A percentile compares a stretch with the other conserved stretches of the same genome.
These are phyloP conservation scores for Cenchrus fungigraminus DNA, from an alignment of 176 grass and related monocot genomes.

Conservation along the genomic window DNA sequence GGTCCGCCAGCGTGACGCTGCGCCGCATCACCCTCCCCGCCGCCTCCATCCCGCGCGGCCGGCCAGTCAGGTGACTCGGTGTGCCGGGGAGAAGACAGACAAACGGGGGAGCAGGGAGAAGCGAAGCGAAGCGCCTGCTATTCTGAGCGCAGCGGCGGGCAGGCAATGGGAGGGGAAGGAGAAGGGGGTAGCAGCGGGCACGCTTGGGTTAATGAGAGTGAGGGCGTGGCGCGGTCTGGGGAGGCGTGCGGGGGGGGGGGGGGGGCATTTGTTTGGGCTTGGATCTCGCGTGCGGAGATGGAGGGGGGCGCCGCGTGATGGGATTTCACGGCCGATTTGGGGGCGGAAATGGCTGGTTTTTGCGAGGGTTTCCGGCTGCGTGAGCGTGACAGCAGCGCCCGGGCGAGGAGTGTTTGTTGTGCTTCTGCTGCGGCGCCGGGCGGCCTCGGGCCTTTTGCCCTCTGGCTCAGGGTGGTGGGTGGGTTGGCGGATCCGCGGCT, in stretches of 20 bases:
- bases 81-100: background rate
- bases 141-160: background rate
- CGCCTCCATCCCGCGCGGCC: slow-evolving; percentile 21
- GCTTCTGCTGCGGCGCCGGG: too few relatives aligned
- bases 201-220: slow-evolving; percentile 25
- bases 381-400: too few relatives aligned
- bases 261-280: background rate
- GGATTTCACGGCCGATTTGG: background rate
- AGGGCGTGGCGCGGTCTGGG: background rate
- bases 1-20: slow-evolving; percentile 82
- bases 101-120: background rate
- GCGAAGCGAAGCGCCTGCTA: background rate
- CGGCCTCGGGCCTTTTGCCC: too few relatives aligned
- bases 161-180: too few relatives aligned
- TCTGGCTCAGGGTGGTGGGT: too few relatives aligned
- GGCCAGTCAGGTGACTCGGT: background rate
- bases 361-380: background rate
- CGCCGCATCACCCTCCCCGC: slow-evolving; percentile 64
- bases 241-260: background rate
- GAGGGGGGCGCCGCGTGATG: too few relatives aligned
- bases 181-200: background rate
- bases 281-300: slow-evolving; percentile 15
- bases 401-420: too few relatives aligned
- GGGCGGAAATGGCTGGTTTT: background rate
- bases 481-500: too few relatives aligned